Evolutionary conservation across 2,329 filamentous ascomycete genomes (phyloP).

Genomic region (Pseudofabraea citricarpa): DNA sequence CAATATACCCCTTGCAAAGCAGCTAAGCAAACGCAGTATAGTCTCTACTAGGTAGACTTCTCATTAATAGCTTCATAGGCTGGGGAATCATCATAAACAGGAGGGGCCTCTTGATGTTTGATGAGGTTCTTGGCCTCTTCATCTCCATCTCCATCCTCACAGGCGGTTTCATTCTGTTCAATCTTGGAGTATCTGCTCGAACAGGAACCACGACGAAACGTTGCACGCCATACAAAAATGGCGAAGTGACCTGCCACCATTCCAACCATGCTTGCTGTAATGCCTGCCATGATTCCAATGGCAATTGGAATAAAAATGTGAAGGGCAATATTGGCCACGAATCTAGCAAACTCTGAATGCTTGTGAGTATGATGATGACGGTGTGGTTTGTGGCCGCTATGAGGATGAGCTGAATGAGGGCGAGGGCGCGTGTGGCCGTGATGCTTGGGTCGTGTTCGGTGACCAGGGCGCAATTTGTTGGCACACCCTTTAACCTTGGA

Average conservation of each 20-base stretch:
- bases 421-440: constrained; percentile 17
- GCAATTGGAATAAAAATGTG: constrained; percentile 64
- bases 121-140: constrained; percentile 22
- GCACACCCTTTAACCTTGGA: constrained; percentile 37
- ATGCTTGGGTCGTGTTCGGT: constrained; percentile 15
- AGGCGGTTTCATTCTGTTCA: constrained; percentile 16
- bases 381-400: constrained; percentile 19
- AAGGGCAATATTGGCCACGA: constrained; percentile 51
- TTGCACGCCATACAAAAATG: constrained; percentile 52
- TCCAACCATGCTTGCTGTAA: constrained; percentile 61
- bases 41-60: constrained; percentile 13
- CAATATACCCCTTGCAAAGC: no score
- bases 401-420: constrained; percentile 14
- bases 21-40: no score
- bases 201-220: constrained; percentile 40
- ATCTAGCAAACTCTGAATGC: constrained; percentile 37
- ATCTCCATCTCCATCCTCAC: constrained; percentile 9
- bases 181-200: constrained; percentile 13
- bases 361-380: constrained; percentile 31
- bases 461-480: constrained; percentile 18
- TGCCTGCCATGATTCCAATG: constrained; percentile 64
- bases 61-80: constrained; percentile 20
- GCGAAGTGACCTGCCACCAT: constrained; percentile 61
- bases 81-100: constrained; percentile 24
- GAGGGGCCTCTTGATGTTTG: constrained; percentile 22